These are phyloP conservation scores for Globisporangium polare DNA, from an alignment of 352 stramenopile genomes.

Conservation along the genomic window DNA sequence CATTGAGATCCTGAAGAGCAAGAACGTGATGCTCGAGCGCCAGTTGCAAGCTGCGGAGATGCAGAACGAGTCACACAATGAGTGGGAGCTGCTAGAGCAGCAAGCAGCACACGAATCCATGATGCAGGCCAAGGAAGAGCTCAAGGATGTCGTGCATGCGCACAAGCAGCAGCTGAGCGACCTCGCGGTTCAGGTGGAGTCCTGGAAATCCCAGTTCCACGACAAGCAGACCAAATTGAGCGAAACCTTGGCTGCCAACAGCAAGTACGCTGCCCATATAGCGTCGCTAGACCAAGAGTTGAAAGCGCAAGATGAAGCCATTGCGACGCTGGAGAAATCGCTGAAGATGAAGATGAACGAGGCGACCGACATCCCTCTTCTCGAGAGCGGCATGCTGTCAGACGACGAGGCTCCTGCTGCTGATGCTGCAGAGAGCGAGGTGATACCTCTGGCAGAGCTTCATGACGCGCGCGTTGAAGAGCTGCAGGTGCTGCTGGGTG, in stretches of 20 bases:
- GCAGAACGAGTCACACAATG: slow-evolving; percentile 23
- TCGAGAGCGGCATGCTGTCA: background rate
- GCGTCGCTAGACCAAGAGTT: slow-evolving; percentile 15
- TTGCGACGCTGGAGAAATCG: slow-evolving; percentile 1
- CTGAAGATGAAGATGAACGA: background rate
- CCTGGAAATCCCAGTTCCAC: slow-evolving; percentile 30
- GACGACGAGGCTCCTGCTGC: background rate
- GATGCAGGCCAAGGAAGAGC: slow-evolving; percentile 35
- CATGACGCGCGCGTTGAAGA: background rate
- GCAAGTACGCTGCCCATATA: slow-evolving; percentile 12
- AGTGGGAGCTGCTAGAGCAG: slow-evolving; percentile 36
- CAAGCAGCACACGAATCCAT: slow-evolving; percentile 29
- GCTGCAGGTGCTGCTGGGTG: slow-evolving; percentile 2
- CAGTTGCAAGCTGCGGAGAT: slow-evolving; percentile 31
- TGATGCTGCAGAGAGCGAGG: background rate
- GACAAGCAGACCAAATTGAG: slow-evolving; percentile 16
- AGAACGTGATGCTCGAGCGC: slow-evolving; percentile 34
- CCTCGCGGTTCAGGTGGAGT: slow-evolving; percentile 28
- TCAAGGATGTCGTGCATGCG: slow-evolving; percentile 36
- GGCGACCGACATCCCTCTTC: background rate
- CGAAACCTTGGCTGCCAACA: slow-evolving; percentile 12
- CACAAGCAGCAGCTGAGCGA: slow-evolving; percentile 40
- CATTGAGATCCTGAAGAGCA: slow-evolving; percentile 27
- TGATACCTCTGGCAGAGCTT: background rate
- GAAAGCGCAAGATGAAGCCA: background rate